A percentile compares a stretch with the other conserved stretches of the same genome.
These are phyloP conservation scores for Bidens hawaiensis DNA, from an alignment of 140 eudicot genomes.

Conservation along the genomic window DNA sequence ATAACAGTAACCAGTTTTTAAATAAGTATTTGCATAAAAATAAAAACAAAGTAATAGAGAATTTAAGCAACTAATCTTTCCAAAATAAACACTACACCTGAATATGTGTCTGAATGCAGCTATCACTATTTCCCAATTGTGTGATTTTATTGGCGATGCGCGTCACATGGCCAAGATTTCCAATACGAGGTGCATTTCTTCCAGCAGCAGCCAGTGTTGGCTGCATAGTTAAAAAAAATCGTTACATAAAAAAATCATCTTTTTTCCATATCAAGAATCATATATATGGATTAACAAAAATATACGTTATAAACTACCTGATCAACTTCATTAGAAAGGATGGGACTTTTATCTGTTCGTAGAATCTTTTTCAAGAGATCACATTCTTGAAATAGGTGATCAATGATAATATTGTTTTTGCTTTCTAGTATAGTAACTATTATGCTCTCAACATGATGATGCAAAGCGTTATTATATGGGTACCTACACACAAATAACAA, in stretches of 20 bases:
- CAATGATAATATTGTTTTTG: slow-evolving; percentile 41
- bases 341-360: slow-evolving; percentile 52
- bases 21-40: no score
- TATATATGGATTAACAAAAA: background rate
- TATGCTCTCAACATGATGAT: slow-evolving; percentile 98
- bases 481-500: slow-evolving; percentile 51
- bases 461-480: slow-evolving; percentile 82
- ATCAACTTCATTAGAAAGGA: slow-evolving; percentile 44
- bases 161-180: slow-evolving; percentile 85
- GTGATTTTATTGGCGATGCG: slow-evolving; percentile 76
- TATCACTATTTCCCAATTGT: slow-evolving; percentile 58
- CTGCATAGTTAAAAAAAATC: slow-evolving; percentile 35
- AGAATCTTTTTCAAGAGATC: slow-evolving; percentile 52
- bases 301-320: slow-evolving; percentile 35
- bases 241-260: background rate
- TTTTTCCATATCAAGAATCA: background rate
- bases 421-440: slow-evolving; percentile 79
- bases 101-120: slow-evolving; percentile 52
- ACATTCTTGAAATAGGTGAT: slow-evolving; percentile 76
- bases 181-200: slow-evolving; percentile 59
- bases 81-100: slow-evolving; percentile 43
- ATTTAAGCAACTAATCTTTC: background rate
- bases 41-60: background rate
- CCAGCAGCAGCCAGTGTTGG: slow-evolving; percentile 73
- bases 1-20: background rate